Evolutionary conservation across 108 stramenopile genomes (phyloP).

Genomic region (Cylindrotheca closterium): DNA sequence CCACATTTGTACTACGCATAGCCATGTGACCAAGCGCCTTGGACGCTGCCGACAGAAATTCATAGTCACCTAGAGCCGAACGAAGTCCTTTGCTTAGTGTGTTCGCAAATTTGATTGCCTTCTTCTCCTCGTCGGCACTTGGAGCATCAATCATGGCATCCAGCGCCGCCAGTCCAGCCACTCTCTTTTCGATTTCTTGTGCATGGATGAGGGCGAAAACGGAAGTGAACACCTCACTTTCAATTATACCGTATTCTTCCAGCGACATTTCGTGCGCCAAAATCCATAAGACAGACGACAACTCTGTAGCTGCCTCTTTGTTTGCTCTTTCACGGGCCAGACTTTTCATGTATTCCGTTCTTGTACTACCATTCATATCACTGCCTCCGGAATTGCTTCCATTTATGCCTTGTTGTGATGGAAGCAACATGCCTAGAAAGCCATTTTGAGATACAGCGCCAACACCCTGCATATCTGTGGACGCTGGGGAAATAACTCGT

Average conservation of each 20-base stretch:
- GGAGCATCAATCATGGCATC: constrained; percentile 82
- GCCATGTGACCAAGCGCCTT: constrained; percentile 93
- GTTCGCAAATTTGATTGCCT: constrained; percentile 92
- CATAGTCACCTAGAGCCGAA: constrained; percentile 66
- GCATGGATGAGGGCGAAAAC: constrained; percentile 81
- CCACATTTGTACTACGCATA: constrained; percentile 69
- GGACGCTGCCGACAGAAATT: constrained; percentile 80
- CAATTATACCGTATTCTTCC: constrained; percentile 76
- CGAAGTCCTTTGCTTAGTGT: constrained; percentile 76
- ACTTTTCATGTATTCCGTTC: constrained; percentile 51
- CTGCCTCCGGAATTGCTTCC: not conserved
- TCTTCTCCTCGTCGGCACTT: constrained; percentile 85
- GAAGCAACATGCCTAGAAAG: constrained; percentile 17
- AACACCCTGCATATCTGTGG: constrained; percentile 67
- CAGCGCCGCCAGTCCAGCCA: constrained; percentile 83
- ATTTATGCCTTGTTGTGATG: not conserved
- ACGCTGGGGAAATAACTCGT: constrained; percentile 65
- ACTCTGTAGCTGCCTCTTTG: constrained; percentile 63
- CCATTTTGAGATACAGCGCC: constrained; percentile 23
- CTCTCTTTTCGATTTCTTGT: constrained; percentile 40
- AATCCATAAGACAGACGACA: constrained; percentile 70
- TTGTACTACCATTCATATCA: not conserved
- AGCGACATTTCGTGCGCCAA: constrained; percentile 84
- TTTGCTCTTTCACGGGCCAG: constrained; percentile 63
- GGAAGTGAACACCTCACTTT: constrained; percentile 72